Base-by-base conservation (phyloP, 2,329 filamentous ascomycete species). In the Aspergillus terreus region DNA sequence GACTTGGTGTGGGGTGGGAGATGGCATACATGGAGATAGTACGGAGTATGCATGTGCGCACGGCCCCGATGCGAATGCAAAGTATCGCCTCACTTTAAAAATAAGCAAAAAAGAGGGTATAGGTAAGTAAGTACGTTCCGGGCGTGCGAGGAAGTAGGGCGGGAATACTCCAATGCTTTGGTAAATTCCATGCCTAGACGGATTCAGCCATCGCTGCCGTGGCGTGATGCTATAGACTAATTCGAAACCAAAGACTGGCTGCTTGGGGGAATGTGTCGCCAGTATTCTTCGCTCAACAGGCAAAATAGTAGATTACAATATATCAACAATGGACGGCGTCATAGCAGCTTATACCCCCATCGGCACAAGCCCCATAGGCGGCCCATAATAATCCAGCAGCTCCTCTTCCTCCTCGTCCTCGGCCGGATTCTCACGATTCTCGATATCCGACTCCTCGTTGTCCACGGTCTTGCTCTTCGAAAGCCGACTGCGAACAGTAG, bases 301-400 rank as follows among this genome's bases (percentile, higher is more conserved):
- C 27, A 30, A 30, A 30, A 30, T 30, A 23, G 19, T 23, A 21
- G 30, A 36, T 38, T 46, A 32, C 23, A 21, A 14, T 7, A 17
- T 17, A 21, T 33, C 9, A 12, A 10, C 2, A 46, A 21, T 12
- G 21, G 30, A 15, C 1, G 6, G 21, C 12, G 6, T n/a, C 19
- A 47, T 14, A n/a, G 14, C 46, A 4, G 35, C 5, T 41, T 17
- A 42, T 42, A 14, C 40, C 3, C 56, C 57, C 52, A 68, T 53
- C 11, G 71, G 68, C 9, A 65, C 58, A 42, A 75, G 56, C 2
- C 66, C 66, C 51, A 54, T 67, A n/a, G 71, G 70, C 23, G 66
- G 52, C 27, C 69, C 72, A 58, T 75, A 75, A 47, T 67, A 71
- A 51, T 74, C 71, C 54, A 67, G 66, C 51, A 75, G 58, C 27